A percentile compares a stretch with the other conserved stretches of the same genome.
Evolutionary conservation across 140 eudicot genomes (phyloP).

Genomic region (Artemisia princeps): DNA sequence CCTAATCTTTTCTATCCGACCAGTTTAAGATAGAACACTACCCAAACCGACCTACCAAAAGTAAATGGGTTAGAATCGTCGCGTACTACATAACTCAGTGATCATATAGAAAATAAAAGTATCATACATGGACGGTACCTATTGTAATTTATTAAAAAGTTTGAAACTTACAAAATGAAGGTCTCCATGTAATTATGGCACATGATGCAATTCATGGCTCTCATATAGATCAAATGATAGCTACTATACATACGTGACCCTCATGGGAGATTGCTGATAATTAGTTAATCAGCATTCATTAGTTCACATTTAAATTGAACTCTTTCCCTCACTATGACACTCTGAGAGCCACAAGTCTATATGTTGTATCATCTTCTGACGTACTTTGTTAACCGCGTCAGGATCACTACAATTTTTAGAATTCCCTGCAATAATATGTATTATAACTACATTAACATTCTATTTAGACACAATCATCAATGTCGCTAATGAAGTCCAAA

Average conservation of each 20-base stretch:
- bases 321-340: constrained; percentile 46
- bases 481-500: constrained; percentile 1
- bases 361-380: constrained; percentile 49
- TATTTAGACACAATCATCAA: neutral
- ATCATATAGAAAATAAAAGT: too few species aligned
- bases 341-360: constrained; percentile 87
- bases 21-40: too few species aligned
- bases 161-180: constrained; percentile 24
- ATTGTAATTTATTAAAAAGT: too few species aligned
- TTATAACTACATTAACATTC: neutral
- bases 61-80: too few species aligned
- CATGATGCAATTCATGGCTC: constrained; percentile 58
- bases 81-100: too few species aligned
- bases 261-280: neutral
- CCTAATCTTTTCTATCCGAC: too few species aligned
- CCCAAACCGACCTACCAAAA: too few species aligned
- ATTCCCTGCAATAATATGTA: constrained; percentile 44
- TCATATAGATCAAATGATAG: neutral
- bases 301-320: constrained; percentile 38
- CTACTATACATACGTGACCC: constrained; percentile 13
- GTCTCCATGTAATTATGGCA: constrained; percentile 27
- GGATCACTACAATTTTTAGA: constrained; percentile 64
- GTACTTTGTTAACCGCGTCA: constrained; percentile 70
- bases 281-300: neutral
- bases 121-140: too few species aligned